Conservation (phyloP, 257 asterid species). For the Fraxinus cuspidata region DNA sequence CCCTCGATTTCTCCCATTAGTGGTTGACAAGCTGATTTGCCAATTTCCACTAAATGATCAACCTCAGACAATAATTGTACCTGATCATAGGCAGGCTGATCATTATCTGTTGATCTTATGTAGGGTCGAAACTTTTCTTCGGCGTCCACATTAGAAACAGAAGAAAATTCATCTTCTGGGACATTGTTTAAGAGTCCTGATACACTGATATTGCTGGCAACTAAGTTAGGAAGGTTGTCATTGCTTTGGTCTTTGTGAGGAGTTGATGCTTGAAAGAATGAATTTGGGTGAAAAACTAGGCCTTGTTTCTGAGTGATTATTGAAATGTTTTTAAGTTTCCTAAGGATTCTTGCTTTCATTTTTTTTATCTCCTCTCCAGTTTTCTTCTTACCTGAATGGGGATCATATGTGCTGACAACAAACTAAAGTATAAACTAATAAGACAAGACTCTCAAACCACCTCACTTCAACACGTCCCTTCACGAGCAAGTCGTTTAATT, state of each 20-base stretch:
- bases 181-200: conserved; percentile 23
- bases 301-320: conserved; percentile 32
- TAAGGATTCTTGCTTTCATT: conserved; percentile 47
- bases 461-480: neutral
- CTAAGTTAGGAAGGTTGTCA: neutral
- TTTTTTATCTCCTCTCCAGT: conserved; percentile 29
- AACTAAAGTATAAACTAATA: neutral
- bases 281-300: conserved; percentile 30
- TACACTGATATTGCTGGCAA: neutral
- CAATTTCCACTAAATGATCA: conserved; percentile 16
- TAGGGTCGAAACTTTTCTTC: conserved; percentile 12
- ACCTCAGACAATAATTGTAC: conserved; percentile 14
- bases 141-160: conserved; percentile 3
- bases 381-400: neutral
- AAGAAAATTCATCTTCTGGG: conserved; percentile 17
- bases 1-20: neutral
- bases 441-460: neutral
- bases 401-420: conserved; percentile 15
- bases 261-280: conserved; percentile 29
- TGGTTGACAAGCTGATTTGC: conserved; percentile 7
- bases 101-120: neutral
- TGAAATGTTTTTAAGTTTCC: conserved; percentile 52
- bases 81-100: conserved; percentile 15
- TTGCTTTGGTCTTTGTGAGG: conserved; percentile 23
- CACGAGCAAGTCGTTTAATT: neutral